A percentile compares a stretch with the other conserved stretches of the same genome.
Evolutionary conservation across 805 yeast genomes (phyloP).

Genomic region (Candida takata): DNA sequence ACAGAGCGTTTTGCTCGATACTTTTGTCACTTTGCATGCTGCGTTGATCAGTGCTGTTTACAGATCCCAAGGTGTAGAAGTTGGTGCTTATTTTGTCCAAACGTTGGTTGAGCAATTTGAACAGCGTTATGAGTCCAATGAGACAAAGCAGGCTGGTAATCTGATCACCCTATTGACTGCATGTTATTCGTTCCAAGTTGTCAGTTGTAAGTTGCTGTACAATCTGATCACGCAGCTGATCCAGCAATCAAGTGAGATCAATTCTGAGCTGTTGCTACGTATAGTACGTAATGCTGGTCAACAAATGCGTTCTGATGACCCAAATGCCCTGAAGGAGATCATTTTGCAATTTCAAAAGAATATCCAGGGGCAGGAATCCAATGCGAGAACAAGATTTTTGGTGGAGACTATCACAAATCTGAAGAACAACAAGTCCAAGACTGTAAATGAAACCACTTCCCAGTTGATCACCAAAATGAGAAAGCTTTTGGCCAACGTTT

Average conservation of each 20-base stretch:
- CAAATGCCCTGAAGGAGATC: slow-evolving; percentile 75
- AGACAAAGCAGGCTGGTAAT: slow-evolving; percentile 52
- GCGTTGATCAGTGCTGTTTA: slow-evolving; percentile 70
- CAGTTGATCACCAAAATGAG: slow-evolving; percentile 52
- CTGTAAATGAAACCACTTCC: slow-evolving; percentile 41
- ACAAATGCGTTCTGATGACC: slow-evolving; percentile 86
- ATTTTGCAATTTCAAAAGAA: slow-evolving; percentile 45
- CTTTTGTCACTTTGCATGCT: slow-evolving; percentile 74
- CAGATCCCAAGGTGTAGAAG: slow-evolving; percentile 74
- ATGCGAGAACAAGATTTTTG: slow-evolving; percentile 72
- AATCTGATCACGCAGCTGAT: slow-evolving; percentile 58
- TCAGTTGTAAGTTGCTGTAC: slow-evolving; percentile 68
- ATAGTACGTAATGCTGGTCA: slow-evolving; percentile 73
- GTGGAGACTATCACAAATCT: slow-evolving; percentile 80
- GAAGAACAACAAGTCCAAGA: slow-evolving; percentile 75
- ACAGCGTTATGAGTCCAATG: slow-evolving; percentile 31
- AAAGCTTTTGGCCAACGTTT: slow-evolving; percentile 52
- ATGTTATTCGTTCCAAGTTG: slow-evolving; percentile 68
- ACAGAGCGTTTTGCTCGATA: slow-evolving; percentile 65
- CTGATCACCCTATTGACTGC: slow-evolving; percentile 68
- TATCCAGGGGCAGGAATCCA: slow-evolving; percentile 28
- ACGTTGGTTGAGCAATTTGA: slow-evolving; percentile 67
- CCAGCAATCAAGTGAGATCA: slow-evolving; percentile 52
- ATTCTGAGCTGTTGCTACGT: slow-evolving; percentile 71
- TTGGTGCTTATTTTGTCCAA: slow-evolving; percentile 85